phyloP scores from a whole-genome alignment of 169 alveolate genomes.

The Eimeria sp. region DNA sequence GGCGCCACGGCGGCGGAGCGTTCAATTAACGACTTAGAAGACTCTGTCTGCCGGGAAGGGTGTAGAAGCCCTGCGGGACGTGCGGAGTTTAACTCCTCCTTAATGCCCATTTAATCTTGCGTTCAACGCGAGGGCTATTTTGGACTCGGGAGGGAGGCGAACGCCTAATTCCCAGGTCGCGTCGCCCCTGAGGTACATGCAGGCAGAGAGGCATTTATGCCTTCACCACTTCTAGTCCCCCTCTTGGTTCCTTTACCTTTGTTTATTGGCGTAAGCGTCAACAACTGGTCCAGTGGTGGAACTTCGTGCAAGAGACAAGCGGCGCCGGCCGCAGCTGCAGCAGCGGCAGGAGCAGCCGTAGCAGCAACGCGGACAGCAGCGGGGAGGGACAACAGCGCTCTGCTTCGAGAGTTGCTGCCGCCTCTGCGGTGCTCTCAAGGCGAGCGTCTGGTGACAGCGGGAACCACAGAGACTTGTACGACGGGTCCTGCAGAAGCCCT shows the following conservation, averaged over 20 bases:
- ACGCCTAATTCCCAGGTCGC: conserved; percentile 8
- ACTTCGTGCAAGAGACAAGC: conserved; percentile 11
- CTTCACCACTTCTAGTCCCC: not conserved
- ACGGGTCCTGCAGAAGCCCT: not conserved
- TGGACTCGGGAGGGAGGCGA: not conserved
- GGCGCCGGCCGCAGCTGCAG: conserved; percentile 33
- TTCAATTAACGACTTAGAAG: not conserved
- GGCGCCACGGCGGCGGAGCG: conserved; percentile 12
- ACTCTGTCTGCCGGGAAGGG: not conserved
- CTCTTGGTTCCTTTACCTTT: not conserved
- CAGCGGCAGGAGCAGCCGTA: conserved; percentile 1
- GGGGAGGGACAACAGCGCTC: not conserved
- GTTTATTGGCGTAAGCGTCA: not conserved
- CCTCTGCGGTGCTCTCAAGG: not conserved
- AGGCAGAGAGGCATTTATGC: conserved; percentile 9
- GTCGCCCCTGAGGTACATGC: conserved; percentile 36
- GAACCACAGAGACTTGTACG: not conserved
- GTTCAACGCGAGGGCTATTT: not conserved
- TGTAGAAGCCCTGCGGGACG: not conserved
- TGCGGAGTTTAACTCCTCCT: not conserved
- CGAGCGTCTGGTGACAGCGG: not conserved
- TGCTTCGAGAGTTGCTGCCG: not conserved
- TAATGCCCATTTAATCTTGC: not conserved
- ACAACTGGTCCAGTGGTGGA: not conserved
- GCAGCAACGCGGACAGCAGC: not conserved